Evolutionary conservation across 2,329 filamentous ascomycete genomes (phyloP), one percentile per base, ranked within the genome.

Genomic region (Xenoacremonium recifei): DNA sequence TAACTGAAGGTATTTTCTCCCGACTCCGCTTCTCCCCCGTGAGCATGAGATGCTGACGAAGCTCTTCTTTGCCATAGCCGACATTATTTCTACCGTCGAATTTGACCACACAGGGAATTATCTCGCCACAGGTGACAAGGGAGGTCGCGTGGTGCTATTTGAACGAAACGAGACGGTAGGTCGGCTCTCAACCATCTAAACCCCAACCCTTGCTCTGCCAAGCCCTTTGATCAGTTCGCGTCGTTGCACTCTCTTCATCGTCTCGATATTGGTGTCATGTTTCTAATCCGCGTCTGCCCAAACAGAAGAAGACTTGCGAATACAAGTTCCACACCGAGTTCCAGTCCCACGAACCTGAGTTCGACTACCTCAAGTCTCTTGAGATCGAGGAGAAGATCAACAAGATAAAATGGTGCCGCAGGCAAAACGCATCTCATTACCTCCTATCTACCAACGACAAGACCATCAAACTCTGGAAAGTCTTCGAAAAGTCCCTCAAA

Each of bases 321-420:
- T 99, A 99, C 79, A 99, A 97, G 70, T 99, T 99, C 69, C 93
- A 99, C 70, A 99, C 93, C 67, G 93, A 99, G 66, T 99, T 99
- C 61, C 93, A 99, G 75, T 99, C 93, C 59, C 93, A 99, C 73
- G 93, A 99, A 67, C 93, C 93, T 50, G 93, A 99, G 70, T 99
- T 99, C 69, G 93, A 99, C 70, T 99, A 99, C 68, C 82, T 99
- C 54, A 99, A 99, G 72, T 99, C 93, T 23, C 80, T 99, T 58
- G 93, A 99, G 71, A 99, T 99, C 63, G 93, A 99, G 78, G 93
- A 99, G 72, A 99, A 99, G 76, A 99, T 99, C 79, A 99, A 99
- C 80, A 99, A 99, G 78, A 99, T 99, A 74, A 99, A 97, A 71
- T 99, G 93, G 93, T 99, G 93, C 69, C 85, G 87, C 64, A 85